A percentile compares a stretch with the other conserved stretches of the same genome.
Evolutionary conservation across 2,329 filamentous ascomycete species (phyloP).

Genomic region (Colletotrichum lentis): DNA sequence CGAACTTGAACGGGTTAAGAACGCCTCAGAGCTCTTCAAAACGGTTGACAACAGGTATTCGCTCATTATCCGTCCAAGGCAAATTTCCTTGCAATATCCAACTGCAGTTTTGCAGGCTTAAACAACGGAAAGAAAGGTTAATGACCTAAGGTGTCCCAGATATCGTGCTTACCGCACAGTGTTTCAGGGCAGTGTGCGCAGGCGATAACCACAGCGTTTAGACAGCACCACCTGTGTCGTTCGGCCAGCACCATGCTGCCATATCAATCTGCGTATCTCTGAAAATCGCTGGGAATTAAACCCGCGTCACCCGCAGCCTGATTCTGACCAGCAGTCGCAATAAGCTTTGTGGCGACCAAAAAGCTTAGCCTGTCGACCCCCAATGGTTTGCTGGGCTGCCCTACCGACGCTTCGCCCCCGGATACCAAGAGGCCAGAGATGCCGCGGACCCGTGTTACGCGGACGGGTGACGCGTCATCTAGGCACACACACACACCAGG

Average conservation of each 20-base stretch:
- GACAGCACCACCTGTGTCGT: not conserved
- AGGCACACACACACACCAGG: not conserved
- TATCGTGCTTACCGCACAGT: not conserved
- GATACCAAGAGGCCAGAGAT: not conserved
- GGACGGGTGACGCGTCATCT: slow-evolving; percentile 28
- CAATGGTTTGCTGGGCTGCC: slow-evolving; percentile 9
- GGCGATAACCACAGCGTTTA: not conserved
- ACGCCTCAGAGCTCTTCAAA: no score
- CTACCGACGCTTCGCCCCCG: slow-evolving; percentile 3
- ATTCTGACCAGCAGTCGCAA: slow-evolving; percentile 26
- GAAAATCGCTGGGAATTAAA: not conserved
- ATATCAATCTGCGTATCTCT: not conserved
- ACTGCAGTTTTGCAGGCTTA: not conserved
- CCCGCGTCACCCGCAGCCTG: slow-evolving; percentile 23
- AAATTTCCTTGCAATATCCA: not conserved
- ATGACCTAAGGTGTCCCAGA: no score
- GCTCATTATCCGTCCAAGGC: not conserved
- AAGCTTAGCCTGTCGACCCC: slow-evolving; percentile 30
- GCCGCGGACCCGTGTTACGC: slow-evolving; percentile 28
- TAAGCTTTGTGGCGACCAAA: slow-evolving; percentile 29
- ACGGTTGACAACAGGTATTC: not conserved
- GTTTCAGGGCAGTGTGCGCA: not conserved
- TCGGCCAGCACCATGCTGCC: not conserved
- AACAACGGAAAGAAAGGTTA: not conserved
- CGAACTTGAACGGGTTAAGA: no score